Base-by-base conservation (phyloP, 164 flowering plant genomes). In the Liquidambar formosana region DNA sequence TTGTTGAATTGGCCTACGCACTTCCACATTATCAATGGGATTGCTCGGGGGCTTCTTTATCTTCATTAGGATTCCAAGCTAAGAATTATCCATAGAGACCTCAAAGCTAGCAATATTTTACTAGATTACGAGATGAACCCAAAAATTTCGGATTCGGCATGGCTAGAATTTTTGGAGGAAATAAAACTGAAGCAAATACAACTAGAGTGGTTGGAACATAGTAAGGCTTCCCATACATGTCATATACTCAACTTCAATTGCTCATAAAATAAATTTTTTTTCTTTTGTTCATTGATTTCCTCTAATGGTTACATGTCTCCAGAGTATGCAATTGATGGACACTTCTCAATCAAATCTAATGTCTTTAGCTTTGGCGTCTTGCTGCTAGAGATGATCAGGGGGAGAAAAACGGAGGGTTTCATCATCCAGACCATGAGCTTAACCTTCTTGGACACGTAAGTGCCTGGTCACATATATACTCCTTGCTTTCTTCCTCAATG, bases 261-360 rank as follows among this genome's bases (percentile, higher is more conserved):
- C 63, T 27, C 18, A 8, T 33, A 13, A 46, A 46, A 13, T 11
- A 60, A n/a, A 60, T 58, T 2, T 33, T 14, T n/a, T 60, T n/a
- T 33, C 12, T 18, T 10, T 12, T 33, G 41, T 27, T 27, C 25
- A 60, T 22, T 59, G 38, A 4, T 0, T n/a, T 49, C 19, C 12
- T 44, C 8, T 57, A 65, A 57, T 21, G 68, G 68, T 52, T 65
- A 65, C 45, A 65, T 65, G 68, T 49, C 68, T 16, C 68, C 68
- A 13, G 68, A 65, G 38, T 65, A 65, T 49, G 68, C 68, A 19
- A 65, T 65, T 8, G 57, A 65, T 49, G 68, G 68, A 11, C 25
- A 48, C 16, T 65, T n/a, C 58, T 65, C 68, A 26, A 27, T 27
- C 23, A 65, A 65, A 52, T 65, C 68, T 11, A 57, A 65, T 44